Percentiles rank a stretch among this genome's conserved stretches.
phyloP scores from a whole-genome alignment of 2,329 filamentous ascomycete species.

The Aspergillus piperis region DNA sequence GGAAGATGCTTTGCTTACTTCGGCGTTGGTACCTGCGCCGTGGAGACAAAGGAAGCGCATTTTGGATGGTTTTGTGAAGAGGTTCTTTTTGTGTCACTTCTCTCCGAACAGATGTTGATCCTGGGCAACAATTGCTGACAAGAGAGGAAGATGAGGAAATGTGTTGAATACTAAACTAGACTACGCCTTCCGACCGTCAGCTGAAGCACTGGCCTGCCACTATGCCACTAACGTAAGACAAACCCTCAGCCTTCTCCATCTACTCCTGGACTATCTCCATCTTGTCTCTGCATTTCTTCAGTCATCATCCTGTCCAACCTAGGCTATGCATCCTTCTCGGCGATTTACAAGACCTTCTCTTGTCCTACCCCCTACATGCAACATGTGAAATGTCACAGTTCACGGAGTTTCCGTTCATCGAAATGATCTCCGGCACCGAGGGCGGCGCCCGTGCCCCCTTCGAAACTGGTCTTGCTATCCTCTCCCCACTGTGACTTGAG shows the following conservation, averaged over 20 bases:
- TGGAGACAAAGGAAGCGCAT: slow-evolving; percentile 40
- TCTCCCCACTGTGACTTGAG: not conserved
- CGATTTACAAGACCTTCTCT: not conserved
- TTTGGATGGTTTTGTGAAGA: not conserved
- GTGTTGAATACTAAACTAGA: not conserved
- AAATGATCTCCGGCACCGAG: not conserved
- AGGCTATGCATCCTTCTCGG: not conserved
- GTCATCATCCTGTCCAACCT: not conserved
- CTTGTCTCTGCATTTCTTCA: not conserved
- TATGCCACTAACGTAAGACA: not conserved
- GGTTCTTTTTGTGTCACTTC: not conserved
- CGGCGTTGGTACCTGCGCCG: slow-evolving; percentile 33
- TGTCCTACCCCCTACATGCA: not conserved
- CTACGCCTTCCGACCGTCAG: not conserved
- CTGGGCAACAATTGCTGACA: not conserved
- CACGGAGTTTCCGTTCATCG: not conserved
- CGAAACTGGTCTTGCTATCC: not conserved
- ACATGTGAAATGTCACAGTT: not conserved
- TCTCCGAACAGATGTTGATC: not conserved
- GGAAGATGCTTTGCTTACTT: slow-evolving; percentile 23
- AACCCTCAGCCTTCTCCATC: not conserved
- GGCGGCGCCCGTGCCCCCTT: not conserved
- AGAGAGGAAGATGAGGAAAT: not conserved
- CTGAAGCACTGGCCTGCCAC: not conserved
- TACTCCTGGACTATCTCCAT: not conserved